Percentiles rank a stretch among this genome's conserved stretches.
Conservation (phyloP, 2,329 filamentous ascomycete genomes). For the Penicillium sp. region DNA sequence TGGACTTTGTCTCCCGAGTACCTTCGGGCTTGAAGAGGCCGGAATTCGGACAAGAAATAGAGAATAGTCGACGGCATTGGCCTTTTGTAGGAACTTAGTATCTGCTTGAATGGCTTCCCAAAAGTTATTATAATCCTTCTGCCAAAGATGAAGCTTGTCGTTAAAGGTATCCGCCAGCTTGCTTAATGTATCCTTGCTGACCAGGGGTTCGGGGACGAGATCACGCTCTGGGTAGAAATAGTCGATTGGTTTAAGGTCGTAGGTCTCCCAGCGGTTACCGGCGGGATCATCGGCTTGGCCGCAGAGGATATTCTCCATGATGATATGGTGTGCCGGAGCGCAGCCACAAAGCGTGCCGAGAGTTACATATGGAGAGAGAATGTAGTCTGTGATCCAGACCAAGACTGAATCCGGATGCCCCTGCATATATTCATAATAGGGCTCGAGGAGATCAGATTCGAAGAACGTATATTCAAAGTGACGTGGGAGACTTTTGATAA, state of each 20-base stretch:
- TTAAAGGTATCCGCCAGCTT: conserved; percentile 66
- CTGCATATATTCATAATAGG: conserved; percentile 65
- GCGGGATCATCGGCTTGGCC: conserved; percentile 52
- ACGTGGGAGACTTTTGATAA: conserved; percentile 70
- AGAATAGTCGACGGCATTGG: conserved; percentile 72
- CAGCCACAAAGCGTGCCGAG: conserved; percentile 60
- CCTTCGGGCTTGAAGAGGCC: conserved; percentile 31
- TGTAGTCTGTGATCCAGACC: conserved; percentile 69
- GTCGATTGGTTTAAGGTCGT: conserved; percentile 70
- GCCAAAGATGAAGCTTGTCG: conserved; percentile 61
- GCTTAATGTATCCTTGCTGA: conserved; percentile 63
- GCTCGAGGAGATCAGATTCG: conserved; percentile 61
- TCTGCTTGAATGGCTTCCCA: conserved; percentile 58
- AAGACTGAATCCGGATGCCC: conserved; percentile 60
- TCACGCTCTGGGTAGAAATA: conserved; percentile 77
- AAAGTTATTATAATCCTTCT: conserved; percentile 57
- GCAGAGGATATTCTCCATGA: conserved; percentile 74
- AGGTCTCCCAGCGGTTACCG: conserved; percentile 63
- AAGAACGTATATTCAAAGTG: conserved; percentile 71
- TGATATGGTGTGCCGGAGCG: conserved; percentile 68
- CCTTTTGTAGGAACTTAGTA: conserved; percentile 60
- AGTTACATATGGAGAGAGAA: conserved; percentile 55
- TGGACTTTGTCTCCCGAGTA: conserved; percentile 33
- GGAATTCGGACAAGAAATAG: conserved; percentile 66
- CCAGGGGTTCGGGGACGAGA: conserved; percentile 62